phyloP scores from a whole-genome alignment of 2,329 filamentous ascomycete species.

The Verticillium isaacii region DNA sequence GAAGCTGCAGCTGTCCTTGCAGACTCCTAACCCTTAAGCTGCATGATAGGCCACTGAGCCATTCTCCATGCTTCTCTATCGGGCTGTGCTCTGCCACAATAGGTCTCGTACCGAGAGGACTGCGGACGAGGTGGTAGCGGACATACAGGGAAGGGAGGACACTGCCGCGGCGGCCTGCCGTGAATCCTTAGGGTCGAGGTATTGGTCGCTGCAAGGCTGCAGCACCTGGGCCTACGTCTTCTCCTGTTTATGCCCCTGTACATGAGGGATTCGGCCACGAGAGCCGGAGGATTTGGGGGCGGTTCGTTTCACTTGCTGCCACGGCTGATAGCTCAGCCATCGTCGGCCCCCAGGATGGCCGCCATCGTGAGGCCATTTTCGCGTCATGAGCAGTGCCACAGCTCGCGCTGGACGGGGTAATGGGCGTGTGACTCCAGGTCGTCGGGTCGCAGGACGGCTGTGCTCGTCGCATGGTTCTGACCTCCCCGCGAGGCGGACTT shows the following conservation, averaged over 20 bases:
- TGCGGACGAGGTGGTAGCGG: neutral
- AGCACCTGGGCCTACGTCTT: neutral
- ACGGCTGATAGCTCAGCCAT: neutral
- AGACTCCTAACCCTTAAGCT: neutral
- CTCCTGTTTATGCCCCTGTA: neutral
- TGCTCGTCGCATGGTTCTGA: neutral
- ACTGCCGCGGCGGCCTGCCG: neutral
- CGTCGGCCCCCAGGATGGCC: neutral
- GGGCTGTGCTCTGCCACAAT: neutral
- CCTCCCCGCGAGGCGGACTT: neutral
- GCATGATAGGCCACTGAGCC: neutral
- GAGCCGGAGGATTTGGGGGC: neutral
- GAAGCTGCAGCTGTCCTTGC: neutral
- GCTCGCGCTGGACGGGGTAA: neutral
- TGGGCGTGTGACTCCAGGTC: neutral
- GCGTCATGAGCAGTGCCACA: neutral
- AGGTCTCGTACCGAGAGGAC: neutral
- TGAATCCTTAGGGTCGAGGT: neutral
- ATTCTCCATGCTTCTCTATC: neutral
- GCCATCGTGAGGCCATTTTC: neutral
- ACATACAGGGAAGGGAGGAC: neutral
- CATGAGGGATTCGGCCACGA: neutral
- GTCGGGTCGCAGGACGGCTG: neutral
- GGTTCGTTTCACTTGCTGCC: neutral
- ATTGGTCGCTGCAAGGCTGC: neutral